Evolutionary conservation across 805 yeast genomes (phyloP), one percentile per base, ranked within the genome.

Genomic region (Candida hungchunana): DNA sequence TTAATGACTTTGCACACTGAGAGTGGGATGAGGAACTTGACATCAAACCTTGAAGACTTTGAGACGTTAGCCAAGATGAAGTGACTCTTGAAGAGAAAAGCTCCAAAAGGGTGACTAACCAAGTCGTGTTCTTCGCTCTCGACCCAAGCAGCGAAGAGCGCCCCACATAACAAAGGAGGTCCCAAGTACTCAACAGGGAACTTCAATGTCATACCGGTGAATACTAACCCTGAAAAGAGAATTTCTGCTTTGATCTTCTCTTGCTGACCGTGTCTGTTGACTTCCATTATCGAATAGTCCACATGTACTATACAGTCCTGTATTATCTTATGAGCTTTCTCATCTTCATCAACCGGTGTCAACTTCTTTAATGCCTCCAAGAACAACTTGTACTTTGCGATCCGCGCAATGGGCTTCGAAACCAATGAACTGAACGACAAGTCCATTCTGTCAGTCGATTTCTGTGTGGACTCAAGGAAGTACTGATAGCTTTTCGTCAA

Each of bases 381-480:
- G n/a, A 77, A 63, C 23, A 77, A 56, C 36, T 67, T 63, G 48
- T 77, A 76, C 44, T 74, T 73, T 4, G 69, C 54, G 7, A 72
- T 58, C 43, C 82, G 54, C 26, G 69, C 55, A 9, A 74, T 60
- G 4, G 84, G 82, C 53, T 66, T 67, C 46, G 75, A 78, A 19
- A 73, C 54, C 42, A 77, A 60, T 0, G 82, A 75, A 7, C 54
- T 47, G 32, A 78, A 73, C 5, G 82, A 69, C 18, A 75, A 58
- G 50, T 78, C 84, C 48, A 65, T 37, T 15, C 45, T 41, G 4
- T 42, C 59, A 1, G 45, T 47, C 3, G 44, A 46, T 5, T 67
- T 64, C 42, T 73, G 73, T 2, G 70, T 58, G 1, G 68, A 60
- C 43, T 70, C 73, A 7, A 67, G 47, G 36, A 62, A 66, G 8